Base-by-base conservation (phyloP, 148 eudicot genomes). In the Camellia japonica region DNA sequence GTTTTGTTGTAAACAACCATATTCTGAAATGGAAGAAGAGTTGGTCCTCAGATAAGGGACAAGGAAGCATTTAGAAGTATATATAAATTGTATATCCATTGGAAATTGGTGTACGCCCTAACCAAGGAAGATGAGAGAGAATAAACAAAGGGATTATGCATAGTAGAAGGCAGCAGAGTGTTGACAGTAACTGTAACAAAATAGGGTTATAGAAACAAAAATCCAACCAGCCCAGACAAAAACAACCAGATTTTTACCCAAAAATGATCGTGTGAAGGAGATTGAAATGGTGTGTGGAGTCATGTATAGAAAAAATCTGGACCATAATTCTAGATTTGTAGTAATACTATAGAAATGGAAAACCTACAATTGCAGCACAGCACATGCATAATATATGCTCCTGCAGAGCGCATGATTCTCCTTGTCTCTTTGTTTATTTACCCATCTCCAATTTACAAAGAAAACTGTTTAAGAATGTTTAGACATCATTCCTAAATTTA, bases 51-150 rank as follows among this genome's bases (percentile, higher is more conserved):
- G 59, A 78, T 0, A 56, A 58, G 62, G 63, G 85, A 75, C 82
- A 79, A 74, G 56, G 82, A 49, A 59, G 47, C 70, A 79, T 41
- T 69, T n/a, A 77, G 54, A 19, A 58, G n/a, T 70, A n/a, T 20
- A 58, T 59, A 47, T 74, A 5, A 18, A 49, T 30, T 20, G 12
- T 58, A 9, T 42, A 49, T 67, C 18, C 68, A 76, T 68, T 60
- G 59, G 72, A 75, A 83, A 68, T 74, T 83, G 76, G 58, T 79
- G 61, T 30, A 43, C 5, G 7, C 61, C 15, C 59, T 51, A 47
- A n/a, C 54, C 15, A 19, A 68, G 49, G 15, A 3, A 42, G 38
- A 30, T 1, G 1, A 1, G 38, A 68, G 41, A 13, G 41, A 60
- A 30, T 49, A 80, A 73, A 73, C 44, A 52, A 68, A 80, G n/a